Percentiles rank a stretch among this genome's conserved stretches.
Conservation (phyloP, 257 asterid species). For the Solanum tarijense region DNA sequence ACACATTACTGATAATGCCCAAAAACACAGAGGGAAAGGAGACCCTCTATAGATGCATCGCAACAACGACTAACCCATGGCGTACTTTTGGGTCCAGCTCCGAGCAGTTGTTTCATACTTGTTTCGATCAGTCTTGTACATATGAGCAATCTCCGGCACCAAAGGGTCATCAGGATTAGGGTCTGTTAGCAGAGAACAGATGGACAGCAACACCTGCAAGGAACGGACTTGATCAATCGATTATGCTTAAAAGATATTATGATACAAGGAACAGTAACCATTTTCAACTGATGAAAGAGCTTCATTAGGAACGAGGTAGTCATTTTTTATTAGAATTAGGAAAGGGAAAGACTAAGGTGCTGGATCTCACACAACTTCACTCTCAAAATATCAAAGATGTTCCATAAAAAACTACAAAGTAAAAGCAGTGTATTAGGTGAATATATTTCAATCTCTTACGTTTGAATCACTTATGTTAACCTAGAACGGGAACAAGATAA, state of each 20-base stretch:
- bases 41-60: background rate
- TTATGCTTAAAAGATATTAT: background rate
- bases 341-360: background rate
- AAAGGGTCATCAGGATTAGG: slow-evolving; percentile 36
- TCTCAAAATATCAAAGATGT: background rate
- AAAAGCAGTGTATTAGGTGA: background rate
- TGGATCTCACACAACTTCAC: background rate
- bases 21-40: background rate
- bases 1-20: background rate
- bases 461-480: background rate
- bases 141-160: slow-evolving; percentile 35
- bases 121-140: slow-evolving; percentile 30
- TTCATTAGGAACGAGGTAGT: background rate
- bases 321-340: background rate
- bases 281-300: background rate
- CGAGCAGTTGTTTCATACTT: slow-evolving; percentile 32
- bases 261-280: background rate
- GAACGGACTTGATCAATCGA: background rate
- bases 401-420: background rate
- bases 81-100: slow-evolving; percentile 32
- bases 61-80: slow-evolving; percentile 20
- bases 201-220: slow-evolving; percentile 25
- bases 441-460: background rate
- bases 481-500: background rate
- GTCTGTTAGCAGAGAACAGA: slow-evolving; percentile 29